Base-by-base conservation (phyloP, 1,139 yeast species). In the Sugiyamaella pinicola region DNA sequence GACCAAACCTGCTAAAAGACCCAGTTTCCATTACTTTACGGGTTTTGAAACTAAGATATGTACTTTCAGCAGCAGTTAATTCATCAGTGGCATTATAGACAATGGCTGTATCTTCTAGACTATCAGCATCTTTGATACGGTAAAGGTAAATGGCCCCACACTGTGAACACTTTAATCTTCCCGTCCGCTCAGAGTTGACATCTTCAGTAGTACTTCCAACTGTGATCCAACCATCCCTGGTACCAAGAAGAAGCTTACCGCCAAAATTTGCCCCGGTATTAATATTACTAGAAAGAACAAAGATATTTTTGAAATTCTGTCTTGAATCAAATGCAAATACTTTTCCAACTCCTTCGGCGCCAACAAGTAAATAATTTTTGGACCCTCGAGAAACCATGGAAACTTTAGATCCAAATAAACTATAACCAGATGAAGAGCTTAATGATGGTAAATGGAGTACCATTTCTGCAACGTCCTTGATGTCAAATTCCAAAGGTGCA, bases 61-160 rank as follows among this genome's bases (percentile, higher is more conserved):
- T 15, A 8, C 22, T 21, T 28, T 47, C 51, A 15, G 2, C 15
- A 17, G 51, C 21, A 12, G 44, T 22, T n/a, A 46, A 21, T 18
- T 28, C 49, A 17, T 46, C 49, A 18, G 43, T 46, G 6, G 31
- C n/a, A 26, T 46, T 39, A 26, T 39, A 28, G n/a, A 29, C 33
- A 15, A 10, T 34, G 2, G 13, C 12, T 22, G 13, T 9, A 34
- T 40, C 38, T 22, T 35, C 43, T 12, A 51, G 47, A 2, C 49
- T 33, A 8, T 49, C 58, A 7, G 31, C 38, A 65, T 49, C 9
- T 54, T 52, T 13, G 69, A 47, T 26, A 49, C 59, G 31, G 58
- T 73, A 78, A 2, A 77, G 61, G 55, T 70, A 74, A 3, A 73
- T 71, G 2, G 69, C 63, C 4, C 80, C 81, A 52, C 75, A 69